A percentile compares a stretch with the other conserved stretches of the same genome.
Evolutionary conservation across 192 early-diverging fungal species (phyloP).

Genomic region (Rhizophlyctis rosea): DNA sequence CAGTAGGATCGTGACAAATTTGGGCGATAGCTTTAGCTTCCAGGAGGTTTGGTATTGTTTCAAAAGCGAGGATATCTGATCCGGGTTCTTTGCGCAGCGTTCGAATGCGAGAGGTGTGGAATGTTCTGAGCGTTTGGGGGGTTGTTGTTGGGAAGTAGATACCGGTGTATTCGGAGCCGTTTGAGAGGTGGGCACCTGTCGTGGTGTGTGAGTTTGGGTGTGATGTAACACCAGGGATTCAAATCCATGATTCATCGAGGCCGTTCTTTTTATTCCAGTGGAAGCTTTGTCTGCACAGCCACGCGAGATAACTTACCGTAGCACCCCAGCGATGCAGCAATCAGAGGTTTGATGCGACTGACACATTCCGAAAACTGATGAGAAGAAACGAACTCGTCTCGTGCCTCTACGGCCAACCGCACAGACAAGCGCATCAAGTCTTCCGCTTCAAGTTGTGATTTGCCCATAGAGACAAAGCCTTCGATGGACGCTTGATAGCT

Average conservation of each 20-base stretch:
- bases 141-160: slow-evolving; percentile 41
- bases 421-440: background rate
- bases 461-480: background rate
- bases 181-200: slow-evolving; percentile 46
- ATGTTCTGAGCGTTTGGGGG: background rate
- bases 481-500: background rate
- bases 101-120: background rate
- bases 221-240: too few species aligned
- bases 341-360: slow-evolving; percentile 14
- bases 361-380: background rate
- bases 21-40: slow-evolving; percentile 53
- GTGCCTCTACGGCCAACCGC: background rate
- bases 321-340: slow-evolving; percentile 62
- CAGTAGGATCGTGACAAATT: slow-evolving; percentile 10
- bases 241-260: too few species aligned
- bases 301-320: slow-evolving; percentile 54
- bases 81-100: slow-evolving; percentile 10
- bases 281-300: background rate
- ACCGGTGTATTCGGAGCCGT: slow-evolving; percentile 69
- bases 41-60: slow-evolving; percentile 61
- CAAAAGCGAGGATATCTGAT: slow-evolving; percentile 63
- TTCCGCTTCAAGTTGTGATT: background rate
- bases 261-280: slow-evolving; percentile 1
- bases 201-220: too few species aligned
- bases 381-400: background rate